Base-by-base conservation (phyloP, 1,139 yeast species). In the Scheffersomyces lignicola region DNA sequence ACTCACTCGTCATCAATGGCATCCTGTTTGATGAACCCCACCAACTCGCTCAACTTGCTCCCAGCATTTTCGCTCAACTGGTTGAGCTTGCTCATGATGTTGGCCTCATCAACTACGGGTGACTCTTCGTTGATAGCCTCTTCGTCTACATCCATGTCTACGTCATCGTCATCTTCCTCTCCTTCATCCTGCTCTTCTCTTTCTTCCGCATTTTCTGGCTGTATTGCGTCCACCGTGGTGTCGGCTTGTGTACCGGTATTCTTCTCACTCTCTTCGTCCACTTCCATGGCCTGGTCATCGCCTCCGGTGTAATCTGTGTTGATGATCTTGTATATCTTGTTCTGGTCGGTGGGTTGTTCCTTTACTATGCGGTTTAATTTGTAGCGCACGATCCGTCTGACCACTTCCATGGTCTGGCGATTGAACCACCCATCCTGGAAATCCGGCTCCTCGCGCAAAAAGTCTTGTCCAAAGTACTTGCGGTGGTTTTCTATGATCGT, bases 361-460 rank as follows among this genome's bases (percentile, higher is more conserved):
- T 62, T 61, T 10, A 65, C 65, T 23, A 83, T 55, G 43, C 80
- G 73, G 22, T 76, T 74, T 37, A 87, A 59, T 56, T 90, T 90
- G 50, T 83, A 84, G 45, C 90, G 73, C 39, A 89, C 72, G 12
- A 89, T 71, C 35, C 79, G 66, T 48, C 97, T 71, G 4, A 89
- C 61, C 21, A 80, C 76, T 25, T 76, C 73, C 54, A 88, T 69
- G 8, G 81, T 79, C 32, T 77, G 72, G 41, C 70, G 73, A 37
- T 72, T 74, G 39, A 79, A 73, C 97, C 97, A 92, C 0, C 97
- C 97, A 37, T 82, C 74, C 41, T 64, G 73, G 32, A 62, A 56
- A 42, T 69, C 75, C 14, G 67, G 58, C 9, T 45, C 34, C 51
- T 44, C 76, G 48, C 67, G 66, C 65, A 55, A 77, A 63, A 53